These are phyloP conservation scores for Colletotrichum orchidophilum DNA, from an alignment of 2,329 filamentous ascomycete species.

Conservation along the genomic window DNA sequence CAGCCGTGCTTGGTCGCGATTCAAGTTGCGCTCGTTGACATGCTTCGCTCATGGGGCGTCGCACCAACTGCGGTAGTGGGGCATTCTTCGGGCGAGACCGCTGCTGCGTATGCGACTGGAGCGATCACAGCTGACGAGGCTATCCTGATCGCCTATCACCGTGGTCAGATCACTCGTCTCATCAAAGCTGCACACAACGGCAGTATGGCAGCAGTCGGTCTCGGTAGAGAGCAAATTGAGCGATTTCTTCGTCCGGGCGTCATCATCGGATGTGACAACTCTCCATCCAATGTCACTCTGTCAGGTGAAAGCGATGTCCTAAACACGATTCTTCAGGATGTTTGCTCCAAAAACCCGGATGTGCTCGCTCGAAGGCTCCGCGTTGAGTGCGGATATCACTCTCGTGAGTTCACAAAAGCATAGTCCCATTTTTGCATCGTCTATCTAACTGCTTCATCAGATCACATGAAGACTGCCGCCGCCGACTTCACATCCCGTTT, in stretches of 20 bases:
- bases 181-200: constrained; percentile 43
- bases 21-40: constrained; percentile 57
- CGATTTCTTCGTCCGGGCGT: constrained; percentile 43
- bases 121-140: constrained; percentile 42
- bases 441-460: background rate
- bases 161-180: constrained; percentile 41
- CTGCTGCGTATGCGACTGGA: constrained; percentile 48
- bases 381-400: constrained; percentile 64
- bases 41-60: constrained; percentile 44
- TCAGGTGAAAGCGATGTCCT: constrained; percentile 42
- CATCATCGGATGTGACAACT: constrained; percentile 58
- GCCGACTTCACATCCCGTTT: constrained; percentile 8
- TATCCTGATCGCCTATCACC: constrained; percentile 46
- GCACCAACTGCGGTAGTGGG: constrained; percentile 44
- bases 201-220: constrained; percentile 65
- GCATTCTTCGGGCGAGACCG: constrained; percentile 53
- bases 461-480: constrained; percentile 25
- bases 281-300: constrained; percentile 59
- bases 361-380: constrained; percentile 59
- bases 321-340: constrained; percentile 40
- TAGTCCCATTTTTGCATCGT: background rate
- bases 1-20: constrained; percentile 56
- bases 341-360: constrained; percentile 38
- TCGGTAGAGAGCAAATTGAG: constrained; percentile 42
- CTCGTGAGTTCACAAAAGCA: constrained; percentile 36